Conservation (phyloP, 495 filamentous ascomycete genomes). For the Annulohypoxylon maeteangense region DNA sequence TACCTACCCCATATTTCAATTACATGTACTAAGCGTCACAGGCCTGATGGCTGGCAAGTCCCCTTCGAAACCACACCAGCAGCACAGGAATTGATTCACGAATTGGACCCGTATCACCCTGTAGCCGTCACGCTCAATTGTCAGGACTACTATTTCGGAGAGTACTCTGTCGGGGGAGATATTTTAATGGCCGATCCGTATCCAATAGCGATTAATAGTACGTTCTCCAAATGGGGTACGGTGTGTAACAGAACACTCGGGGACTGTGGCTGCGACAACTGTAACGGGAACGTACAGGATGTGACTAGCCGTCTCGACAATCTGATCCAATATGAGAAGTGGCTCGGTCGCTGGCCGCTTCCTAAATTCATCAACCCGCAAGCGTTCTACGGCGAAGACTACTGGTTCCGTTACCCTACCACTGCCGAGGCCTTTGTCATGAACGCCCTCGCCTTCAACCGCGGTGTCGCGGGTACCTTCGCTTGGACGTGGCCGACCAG, state of each 20-base stretch:
- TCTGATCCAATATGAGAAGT: constrained; percentile 56
- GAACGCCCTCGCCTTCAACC: constrained; percentile 70
- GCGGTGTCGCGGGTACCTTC: constrained; percentile 65
- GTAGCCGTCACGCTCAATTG: constrained; percentile 75
- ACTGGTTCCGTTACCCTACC: constrained; percentile 69
- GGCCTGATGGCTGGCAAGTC: constrained; percentile 72
- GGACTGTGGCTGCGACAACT: constrained; percentile 79
- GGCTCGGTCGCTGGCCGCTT: constrained; percentile 61
- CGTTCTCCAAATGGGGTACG: constrained; percentile 62
- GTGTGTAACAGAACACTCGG: constrained; percentile 73
- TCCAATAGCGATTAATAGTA: constrained; percentile 69
- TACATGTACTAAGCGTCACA: constrained; percentile 9
- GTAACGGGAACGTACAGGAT: constrained; percentile 65
- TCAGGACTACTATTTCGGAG: constrained; percentile 73
- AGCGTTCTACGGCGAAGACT: constrained; percentile 70
- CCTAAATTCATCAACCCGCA: constrained; percentile 70
- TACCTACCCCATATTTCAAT: not conserved
- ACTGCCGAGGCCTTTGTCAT: constrained; percentile 67
- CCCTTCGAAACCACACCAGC: constrained; percentile 59
- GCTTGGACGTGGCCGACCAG: constrained; percentile 66
- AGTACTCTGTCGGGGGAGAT: constrained; percentile 70
- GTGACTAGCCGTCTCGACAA: constrained; percentile 65
- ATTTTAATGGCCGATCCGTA: constrained; percentile 76
- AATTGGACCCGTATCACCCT: constrained; percentile 75
- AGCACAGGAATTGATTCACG: constrained; percentile 59